Conservation (phyloP, 306 rosid genomes). For the Cajanus cajan region DNA sequence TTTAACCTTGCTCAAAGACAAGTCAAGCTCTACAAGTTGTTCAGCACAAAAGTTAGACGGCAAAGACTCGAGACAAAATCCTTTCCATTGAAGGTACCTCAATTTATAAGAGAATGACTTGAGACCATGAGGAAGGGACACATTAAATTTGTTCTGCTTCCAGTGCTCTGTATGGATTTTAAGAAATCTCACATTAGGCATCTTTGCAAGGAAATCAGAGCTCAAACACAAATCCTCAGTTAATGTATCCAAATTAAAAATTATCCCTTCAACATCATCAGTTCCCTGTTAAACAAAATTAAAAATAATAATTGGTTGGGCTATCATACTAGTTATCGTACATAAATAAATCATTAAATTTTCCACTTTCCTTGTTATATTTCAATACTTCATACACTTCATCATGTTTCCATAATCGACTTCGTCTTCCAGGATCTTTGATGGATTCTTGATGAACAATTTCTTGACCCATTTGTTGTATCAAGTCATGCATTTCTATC, state of each 20-base stretch:
- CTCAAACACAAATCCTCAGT: not conserved
- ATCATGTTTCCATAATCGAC: conserved; percentile 10
- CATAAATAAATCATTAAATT: not conserved
- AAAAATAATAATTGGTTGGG: not conserved
- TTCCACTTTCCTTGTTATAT: not conserved
- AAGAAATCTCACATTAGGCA: not conserved
- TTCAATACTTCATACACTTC: not conserved
- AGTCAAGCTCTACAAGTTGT: not conserved
- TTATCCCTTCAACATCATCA: not conserved
- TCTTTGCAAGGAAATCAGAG: not conserved
- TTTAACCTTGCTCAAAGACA: no score
- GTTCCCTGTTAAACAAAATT: not conserved
- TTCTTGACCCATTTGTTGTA: conserved; percentile 9
- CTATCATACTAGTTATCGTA: not conserved
- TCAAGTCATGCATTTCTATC: conserved; percentile 18
- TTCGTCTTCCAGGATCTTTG: not conserved
- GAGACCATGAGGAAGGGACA: not conserved
- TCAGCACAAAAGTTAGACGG: not conserved
- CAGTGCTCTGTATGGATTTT: not conserved
- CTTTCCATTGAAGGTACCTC: not conserved
- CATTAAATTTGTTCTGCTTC: not conserved
- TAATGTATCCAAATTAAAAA: not conserved
- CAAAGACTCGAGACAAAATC: not conserved
- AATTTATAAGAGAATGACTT: not conserved
- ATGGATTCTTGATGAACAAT: not conserved